Conservation (phyloP, 179 eudicot genomes). For the Carnegiea gigantea region DNA sequence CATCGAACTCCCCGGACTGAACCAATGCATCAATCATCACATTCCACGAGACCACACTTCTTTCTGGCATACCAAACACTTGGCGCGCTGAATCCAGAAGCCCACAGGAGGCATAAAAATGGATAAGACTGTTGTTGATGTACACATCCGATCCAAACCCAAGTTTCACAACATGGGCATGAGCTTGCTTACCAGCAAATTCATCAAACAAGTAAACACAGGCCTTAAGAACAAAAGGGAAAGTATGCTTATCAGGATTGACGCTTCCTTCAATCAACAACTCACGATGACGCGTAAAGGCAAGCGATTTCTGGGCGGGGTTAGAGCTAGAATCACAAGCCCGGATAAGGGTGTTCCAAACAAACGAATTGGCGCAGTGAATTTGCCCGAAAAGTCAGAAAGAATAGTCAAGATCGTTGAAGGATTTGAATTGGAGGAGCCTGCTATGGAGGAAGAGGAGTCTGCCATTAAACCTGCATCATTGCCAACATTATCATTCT, state of each 20-base stretch:
- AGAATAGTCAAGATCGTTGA: conserved; percentile 44
- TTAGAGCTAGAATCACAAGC: conserved; percentile 54
- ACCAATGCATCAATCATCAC: conserved; percentile 62
- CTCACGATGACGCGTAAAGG: conserved; percentile 36
- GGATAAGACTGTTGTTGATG: conserved; percentile 64
- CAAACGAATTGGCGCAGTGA: conserved; percentile 55
- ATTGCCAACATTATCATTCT: too few relatives aligned
- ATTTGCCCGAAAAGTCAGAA: conserved; percentile 44
- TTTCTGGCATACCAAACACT: conserved; percentile 73
- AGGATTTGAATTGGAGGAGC: conserved; percentile 51
- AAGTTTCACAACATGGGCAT: conserved; percentile 53
- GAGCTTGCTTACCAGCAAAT: conserved; percentile 52
- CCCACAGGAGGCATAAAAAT: conserved; percentile 77
- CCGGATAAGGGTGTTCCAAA: conserved; percentile 67
- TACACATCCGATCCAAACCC: conserved; percentile 61
- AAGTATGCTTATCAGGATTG: conserved; percentile 72
- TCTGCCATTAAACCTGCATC: too few relatives aligned
- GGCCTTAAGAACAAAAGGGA: conserved; percentile 70
- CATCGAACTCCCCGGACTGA: conserved; percentile 57
- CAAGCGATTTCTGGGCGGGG: conserved; percentile 34
- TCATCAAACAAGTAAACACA: conserved; percentile 62
- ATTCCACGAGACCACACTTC: conserved; percentile 78
- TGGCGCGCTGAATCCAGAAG: conserved; percentile 42
- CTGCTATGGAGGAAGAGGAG: conserved; percentile 47
- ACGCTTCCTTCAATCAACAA: conserved; percentile 39